Percentiles rank a stretch among this genome's conserved stretches.
These are phyloP conservation scores for Colletotrichum sp. DNA, from an alignment of 2,329 filamentous ascomycete species.

Conservation along the genomic window DNA sequence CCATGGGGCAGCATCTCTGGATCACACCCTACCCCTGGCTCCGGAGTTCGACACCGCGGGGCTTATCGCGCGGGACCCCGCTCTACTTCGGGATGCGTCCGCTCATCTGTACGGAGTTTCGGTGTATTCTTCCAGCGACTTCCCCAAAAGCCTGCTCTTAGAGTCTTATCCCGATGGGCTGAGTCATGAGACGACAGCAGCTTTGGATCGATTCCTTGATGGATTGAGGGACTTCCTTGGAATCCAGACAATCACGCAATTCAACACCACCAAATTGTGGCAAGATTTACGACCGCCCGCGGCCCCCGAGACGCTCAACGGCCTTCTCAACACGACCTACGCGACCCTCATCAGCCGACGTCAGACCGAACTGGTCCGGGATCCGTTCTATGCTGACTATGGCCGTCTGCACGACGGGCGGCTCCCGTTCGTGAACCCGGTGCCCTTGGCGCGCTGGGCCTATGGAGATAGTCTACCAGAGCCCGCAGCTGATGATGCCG, in stretches of 20 bases:
- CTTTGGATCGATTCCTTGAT: constrained; percentile 31
- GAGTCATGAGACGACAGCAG: constrained; percentile 12
- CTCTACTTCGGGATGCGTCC: constrained; percentile 28
- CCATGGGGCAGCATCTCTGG: constrained; percentile 36
- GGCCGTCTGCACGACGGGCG: constrained; percentile 22
- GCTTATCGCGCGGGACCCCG: constrained; percentile 36
- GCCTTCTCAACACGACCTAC: constrained; percentile 37
- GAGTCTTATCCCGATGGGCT: constrained; percentile 26
- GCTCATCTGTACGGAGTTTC: neutral
- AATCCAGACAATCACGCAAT: constrained; percentile 18
- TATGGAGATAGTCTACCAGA: neutral
- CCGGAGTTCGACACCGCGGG: constrained; percentile 20
- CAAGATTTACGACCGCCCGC: neutral
- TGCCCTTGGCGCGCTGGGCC: neutral
- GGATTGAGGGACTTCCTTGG: constrained; percentile 29
- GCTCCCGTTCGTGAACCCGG: neutral
- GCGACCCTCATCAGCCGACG: constrained; percentile 38
- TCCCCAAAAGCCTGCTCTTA: constrained; percentile 30
- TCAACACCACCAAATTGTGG: constrained; percentile 31
- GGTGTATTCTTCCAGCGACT: neutral
- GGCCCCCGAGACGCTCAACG: constrained; percentile 19
- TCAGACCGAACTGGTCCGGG: constrained; percentile 37
- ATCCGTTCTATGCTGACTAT: constrained; percentile 42
- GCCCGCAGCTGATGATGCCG: constrained; percentile 36
- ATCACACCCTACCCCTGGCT: constrained; percentile 44